These are phyloP conservation scores for Cladosporium sp. DNA, from an alignment of 2,329 filamentous ascomycete genomes.

Conservation along the genomic window DNA sequence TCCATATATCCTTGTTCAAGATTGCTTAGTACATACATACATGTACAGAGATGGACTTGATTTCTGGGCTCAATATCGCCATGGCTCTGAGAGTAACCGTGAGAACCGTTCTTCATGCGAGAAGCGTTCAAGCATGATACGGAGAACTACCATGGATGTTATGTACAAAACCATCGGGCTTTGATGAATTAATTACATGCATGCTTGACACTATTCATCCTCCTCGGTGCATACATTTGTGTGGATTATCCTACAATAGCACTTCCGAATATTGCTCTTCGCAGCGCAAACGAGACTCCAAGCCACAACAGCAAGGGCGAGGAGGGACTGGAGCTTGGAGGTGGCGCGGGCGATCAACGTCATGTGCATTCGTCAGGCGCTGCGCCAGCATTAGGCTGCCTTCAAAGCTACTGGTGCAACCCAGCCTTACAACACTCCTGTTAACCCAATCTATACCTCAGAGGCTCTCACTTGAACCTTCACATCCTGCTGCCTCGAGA, in stretches of 20 bases:
- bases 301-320: neutral
- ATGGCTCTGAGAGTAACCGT: too few relatives aligned
- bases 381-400: slow-evolving; percentile 3
- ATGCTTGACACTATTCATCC: neutral
- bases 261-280: neutral
- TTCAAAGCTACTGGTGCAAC: slow-evolving; percentile 4
- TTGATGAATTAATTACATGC: neutral
- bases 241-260: neutral
- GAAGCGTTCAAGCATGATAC: too few relatives aligned
- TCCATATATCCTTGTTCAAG: too few relatives aligned
- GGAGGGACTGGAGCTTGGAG: neutral
- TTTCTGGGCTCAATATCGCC: neutral
- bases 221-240: neutral
- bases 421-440: neutral
- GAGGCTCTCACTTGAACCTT: neutral
- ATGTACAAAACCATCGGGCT: too few relatives aligned
- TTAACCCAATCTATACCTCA: neutral
- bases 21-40: too few relatives aligned
- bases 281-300: neutral
- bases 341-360: neutral
- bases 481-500: slow-evolving; percentile 28
- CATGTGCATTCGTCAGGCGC: slow-evolving; percentile 2
- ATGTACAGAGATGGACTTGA: too few relatives aligned
- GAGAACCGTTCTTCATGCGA: too few relatives aligned
- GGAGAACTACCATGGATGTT: neutral